Evolutionary conservation across 2,329 filamentous ascomycete genomes (phyloP).

Genomic region (Pyricularia pennisetigena): DNA sequence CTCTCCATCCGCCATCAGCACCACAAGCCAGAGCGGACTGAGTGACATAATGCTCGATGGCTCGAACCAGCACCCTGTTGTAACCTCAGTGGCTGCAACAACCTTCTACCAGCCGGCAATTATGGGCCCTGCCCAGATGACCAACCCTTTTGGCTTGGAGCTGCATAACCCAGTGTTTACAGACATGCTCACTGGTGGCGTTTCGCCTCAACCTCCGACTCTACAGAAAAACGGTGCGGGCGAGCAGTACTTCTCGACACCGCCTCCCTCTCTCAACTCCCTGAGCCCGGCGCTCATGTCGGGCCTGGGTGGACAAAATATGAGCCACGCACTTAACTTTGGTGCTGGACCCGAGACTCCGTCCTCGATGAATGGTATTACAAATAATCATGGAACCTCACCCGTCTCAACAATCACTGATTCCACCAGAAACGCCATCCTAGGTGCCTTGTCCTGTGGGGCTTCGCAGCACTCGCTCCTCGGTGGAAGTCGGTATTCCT

Average conservation of each 20-base stretch:
- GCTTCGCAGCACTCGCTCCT: slow-evolving; percentile 41
- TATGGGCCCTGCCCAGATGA: slow-evolving; percentile 58
- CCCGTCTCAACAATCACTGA: slow-evolving; percentile 57
- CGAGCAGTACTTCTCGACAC: slow-evolving; percentile 71
- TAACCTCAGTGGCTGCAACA: slow-evolving; percentile 37
- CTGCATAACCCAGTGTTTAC: slow-evolving; percentile 65
- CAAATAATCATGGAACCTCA: slow-evolving; percentile 39
- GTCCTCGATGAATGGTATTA: slow-evolving; percentile 57
- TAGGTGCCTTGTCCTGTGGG: slow-evolving; percentile 40
- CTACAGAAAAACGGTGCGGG: slow-evolving; percentile 59
- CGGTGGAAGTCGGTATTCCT: slow-evolving; percentile 55
- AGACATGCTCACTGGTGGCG: slow-evolving; percentile 62
- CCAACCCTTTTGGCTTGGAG: slow-evolving; percentile 60
- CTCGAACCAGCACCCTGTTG: slow-evolving; percentile 54
- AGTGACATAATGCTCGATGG: slow-evolving; percentile 90
- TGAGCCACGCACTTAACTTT: slow-evolving; percentile 58
- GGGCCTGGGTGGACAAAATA: slow-evolving; percentile 48
- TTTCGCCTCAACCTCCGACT: slow-evolving; percentile 66
- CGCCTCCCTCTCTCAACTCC: slow-evolving; percentile 63
- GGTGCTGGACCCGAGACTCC: slow-evolving; percentile 60
- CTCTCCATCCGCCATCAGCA: slow-evolving; percentile 92
- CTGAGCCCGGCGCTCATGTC: slow-evolving; percentile 64
- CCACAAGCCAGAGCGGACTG: slow-evolving; percentile 81
- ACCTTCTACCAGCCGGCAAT: slow-evolving; percentile 60
- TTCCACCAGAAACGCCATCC: slow-evolving; percentile 50